These are phyloP conservation scores for Stachybotrys elegans DNA, from an alignment of 2,329 filamentous ascomycete species.

Conservation along the genomic window DNA sequence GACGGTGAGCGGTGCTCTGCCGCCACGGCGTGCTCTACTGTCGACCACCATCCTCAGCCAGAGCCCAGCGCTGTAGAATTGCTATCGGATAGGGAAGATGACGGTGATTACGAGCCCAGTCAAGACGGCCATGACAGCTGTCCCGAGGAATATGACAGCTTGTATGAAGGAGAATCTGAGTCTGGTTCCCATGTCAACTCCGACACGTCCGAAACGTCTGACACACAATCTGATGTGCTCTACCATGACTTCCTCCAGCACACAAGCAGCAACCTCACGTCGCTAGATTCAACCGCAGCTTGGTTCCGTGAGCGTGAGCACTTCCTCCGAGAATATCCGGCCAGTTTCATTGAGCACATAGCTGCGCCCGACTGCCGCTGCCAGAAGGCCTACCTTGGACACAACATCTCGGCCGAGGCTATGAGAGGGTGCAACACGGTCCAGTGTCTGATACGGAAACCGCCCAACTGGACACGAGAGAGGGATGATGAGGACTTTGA, in stretches of 20 bases:
- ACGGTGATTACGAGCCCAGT: not conserved
- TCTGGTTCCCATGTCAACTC: not conserved
- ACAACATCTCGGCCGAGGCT: slow-evolving; percentile 15
- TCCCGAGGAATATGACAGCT: not conserved
- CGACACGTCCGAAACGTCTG: not conserved
- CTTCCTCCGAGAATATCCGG: no score
- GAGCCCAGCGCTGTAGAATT: no score
- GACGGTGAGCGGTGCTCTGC: no score
- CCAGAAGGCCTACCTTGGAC: slow-evolving; percentile 13
- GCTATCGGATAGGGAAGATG: no score
- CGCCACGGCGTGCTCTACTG: no score
- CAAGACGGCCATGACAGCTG: not conserved
- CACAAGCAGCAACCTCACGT: no score
- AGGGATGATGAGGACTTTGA: slow-evolving; percentile 17
- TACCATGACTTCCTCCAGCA: slow-evolving; percentile 3
- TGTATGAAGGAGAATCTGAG: not conserved
- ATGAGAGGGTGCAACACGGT: slow-evolving; percentile 19
- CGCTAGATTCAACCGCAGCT: no score
- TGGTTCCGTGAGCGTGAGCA: no score
- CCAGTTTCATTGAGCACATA: slow-evolving; percentile 18
- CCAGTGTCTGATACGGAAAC: slow-evolving; percentile 19
- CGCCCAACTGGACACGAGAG: slow-evolving; percentile 8
- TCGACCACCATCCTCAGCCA: no score
- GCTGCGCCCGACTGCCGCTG: slow-evolving; percentile 13
- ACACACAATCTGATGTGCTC: not conserved